A percentile compares a stretch with the other conserved stretches of the same genome.
Conservation (phyloP, 768 basidiomycete species). For the Megacollybia marginata region DNA sequence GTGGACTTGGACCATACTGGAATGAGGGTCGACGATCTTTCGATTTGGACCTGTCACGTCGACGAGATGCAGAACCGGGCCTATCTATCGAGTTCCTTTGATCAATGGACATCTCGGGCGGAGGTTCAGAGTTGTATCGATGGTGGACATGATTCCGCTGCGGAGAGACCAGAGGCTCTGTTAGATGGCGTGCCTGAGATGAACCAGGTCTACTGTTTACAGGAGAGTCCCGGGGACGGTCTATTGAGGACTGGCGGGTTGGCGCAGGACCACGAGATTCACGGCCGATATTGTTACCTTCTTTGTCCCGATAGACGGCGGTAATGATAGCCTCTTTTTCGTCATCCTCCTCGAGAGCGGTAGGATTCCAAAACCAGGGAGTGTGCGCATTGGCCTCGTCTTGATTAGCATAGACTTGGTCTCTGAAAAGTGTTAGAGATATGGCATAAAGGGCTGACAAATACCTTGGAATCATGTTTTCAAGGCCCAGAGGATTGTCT, state of each 20-base stretch:
- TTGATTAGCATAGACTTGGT: slow-evolving; percentile 20
- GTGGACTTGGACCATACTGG: slow-evolving; percentile 2
- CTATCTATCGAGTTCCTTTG: background rate
- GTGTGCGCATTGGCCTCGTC: slow-evolving; percentile 38
- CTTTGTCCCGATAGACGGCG: slow-evolving; percentile 5
- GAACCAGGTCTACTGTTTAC: slow-evolving; percentile 5
- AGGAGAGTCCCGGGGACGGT: background rate
- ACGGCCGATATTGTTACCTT: slow-evolving; percentile 10
- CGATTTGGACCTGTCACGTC: slow-evolving; percentile 4
- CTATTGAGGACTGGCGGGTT: slow-evolving; percentile 1
- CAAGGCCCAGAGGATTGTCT: slow-evolving; percentile 59
- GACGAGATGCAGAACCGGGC: slow-evolving; percentile 1
- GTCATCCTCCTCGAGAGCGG: slow-evolving; percentile 27
- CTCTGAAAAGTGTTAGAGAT: background rate
- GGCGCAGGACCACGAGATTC: slow-evolving; percentile 8
- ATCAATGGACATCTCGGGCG: slow-evolving; percentile 8
- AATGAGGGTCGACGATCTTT: background rate
- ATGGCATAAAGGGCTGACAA: slow-evolving; percentile 16
- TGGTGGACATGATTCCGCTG: slow-evolving; percentile 5
- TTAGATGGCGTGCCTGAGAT: slow-evolving; percentile 5
- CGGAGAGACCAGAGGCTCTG: background rate
- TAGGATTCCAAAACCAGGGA: slow-evolving; percentile 72
- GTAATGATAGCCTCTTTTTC: slow-evolving; percentile 8
- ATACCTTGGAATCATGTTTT: slow-evolving; percentile 59
- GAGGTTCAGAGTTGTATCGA: slow-evolving; percentile 21